Conservation (phyloP, 768 basidiomycete species). For the Gyrodon lividus region DNA sequence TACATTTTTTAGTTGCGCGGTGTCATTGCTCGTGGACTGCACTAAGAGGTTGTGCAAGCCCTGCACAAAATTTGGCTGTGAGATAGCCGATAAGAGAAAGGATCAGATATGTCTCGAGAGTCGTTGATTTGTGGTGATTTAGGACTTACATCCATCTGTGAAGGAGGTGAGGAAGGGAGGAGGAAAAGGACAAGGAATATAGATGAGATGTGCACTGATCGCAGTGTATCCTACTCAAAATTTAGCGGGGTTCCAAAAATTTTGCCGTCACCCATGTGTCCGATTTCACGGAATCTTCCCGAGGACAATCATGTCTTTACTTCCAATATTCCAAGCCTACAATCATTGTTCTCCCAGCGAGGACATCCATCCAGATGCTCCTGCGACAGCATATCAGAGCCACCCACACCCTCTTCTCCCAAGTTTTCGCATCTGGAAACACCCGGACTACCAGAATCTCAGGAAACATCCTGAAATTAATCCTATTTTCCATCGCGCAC, state of each 20-base stretch:
- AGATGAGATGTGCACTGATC: constrained; percentile 29
- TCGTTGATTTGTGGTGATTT: not conserved
- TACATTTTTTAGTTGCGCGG: constrained; percentile 84
- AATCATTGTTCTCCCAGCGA: not conserved
- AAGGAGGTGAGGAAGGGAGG: constrained; percentile 22
- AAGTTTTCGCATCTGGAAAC: not conserved
- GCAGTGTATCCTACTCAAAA: constrained; percentile 34
- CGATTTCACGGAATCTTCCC: not conserved
- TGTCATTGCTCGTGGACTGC: constrained; percentile 82
- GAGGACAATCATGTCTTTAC: not conserved
- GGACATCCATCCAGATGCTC: not conserved
- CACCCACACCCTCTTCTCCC: too few relatives aligned
- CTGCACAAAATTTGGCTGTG: constrained; percentile 71
- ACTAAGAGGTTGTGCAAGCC: constrained; percentile 81
- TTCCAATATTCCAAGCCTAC: not conserved
- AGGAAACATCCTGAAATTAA: too few relatives aligned
- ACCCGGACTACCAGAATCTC: too few relatives aligned
- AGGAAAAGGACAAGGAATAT: constrained; percentile 28
- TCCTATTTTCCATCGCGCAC: too few relatives aligned
- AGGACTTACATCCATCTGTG: constrained; percentile 32
- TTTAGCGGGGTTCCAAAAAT: constrained; percentile 58
- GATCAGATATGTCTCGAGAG: constrained; percentile 6
- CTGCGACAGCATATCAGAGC: too few relatives aligned
- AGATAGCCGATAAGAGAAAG: not conserved
- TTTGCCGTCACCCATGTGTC: constrained; percentile 15